Evolutionary conservation across 116 monocot genomes (phyloP), one percentile per base, ranked within the genome.

Genomic region (Zostera marina): DNA sequence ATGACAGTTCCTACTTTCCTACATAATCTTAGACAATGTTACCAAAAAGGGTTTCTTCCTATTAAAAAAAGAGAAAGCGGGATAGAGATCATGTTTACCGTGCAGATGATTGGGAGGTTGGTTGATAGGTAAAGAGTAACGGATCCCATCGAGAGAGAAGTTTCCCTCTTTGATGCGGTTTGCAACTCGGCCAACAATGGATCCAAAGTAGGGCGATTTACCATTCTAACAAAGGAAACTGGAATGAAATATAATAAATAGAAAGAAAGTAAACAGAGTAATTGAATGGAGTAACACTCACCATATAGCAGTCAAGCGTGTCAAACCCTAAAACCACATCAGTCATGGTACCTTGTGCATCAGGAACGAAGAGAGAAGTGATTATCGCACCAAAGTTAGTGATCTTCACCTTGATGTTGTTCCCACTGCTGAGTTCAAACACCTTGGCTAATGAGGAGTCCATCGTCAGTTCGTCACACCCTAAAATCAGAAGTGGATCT

Each of bases 271-370:
- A 26, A 65, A 46, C 9, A 32, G 17, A 15, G 21, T 8, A 15
- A 13, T 9, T 39, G 25, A 58, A 88, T 11, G 24, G 24, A 24
- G 9, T 22, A 1, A 11, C 20, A 9, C 70, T 81, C 57, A 89
- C 89, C 41, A 76, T 44, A 52, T 89, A 89, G 0, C 73, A 75
- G 13, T 84, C 71, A 9, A 72, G 42, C 38, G 84, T 72, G 42
- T 89, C 89, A 61, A 89, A 89, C 40, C 89, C 89, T 9, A 89
- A 84, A 22, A 84, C 89, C 53, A 89, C 89, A 58, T 89, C 89
- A 0, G 72, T 71, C 7, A 74, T 63, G 52, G 69, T 74, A 21
- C 84, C 90, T 45, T 78, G 43, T 15, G 76, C 68, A 54, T 91
- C 85, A 21, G 85, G 91, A 24, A 82, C 72, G 56, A 77, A 44